Conservation (phyloP, 179 eudicot species). For the Spergularia azorica region DNA sequence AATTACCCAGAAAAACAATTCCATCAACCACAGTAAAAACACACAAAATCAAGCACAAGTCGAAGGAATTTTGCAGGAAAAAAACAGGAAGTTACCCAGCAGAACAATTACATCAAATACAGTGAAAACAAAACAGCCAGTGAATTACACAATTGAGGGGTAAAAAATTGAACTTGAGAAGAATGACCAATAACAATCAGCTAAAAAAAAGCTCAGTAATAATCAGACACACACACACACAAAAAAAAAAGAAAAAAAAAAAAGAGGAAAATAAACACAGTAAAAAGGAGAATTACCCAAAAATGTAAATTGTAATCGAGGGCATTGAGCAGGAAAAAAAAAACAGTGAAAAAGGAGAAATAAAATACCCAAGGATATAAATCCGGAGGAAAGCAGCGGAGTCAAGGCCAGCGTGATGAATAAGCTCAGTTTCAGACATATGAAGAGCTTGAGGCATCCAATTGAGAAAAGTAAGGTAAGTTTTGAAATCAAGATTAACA, state of each 20-base stretch:
- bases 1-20: neutral
- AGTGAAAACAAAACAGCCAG: neutral
- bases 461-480: slow-evolving; percentile 62
- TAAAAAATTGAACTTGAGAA: too few relatives aligned
- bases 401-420: slow-evolving; percentile 72
- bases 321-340: slow-evolving; percentile 11
- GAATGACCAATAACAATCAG: too few relatives aligned
- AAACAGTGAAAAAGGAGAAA: neutral
- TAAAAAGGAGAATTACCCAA: neutral
- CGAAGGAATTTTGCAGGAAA: neutral
- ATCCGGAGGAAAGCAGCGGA: slow-evolving; percentile 71
- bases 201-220: too few relatives aligned
- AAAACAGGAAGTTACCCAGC: neutral
- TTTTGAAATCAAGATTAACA: slow-evolving; percentile 55
- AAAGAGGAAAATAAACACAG: neutral
- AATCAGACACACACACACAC: neutral
- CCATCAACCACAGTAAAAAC: neutral
- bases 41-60: neutral
- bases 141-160: neutral
- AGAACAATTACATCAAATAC: neutral
- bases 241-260: too few relatives aligned
- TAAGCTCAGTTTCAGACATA: slow-evolving; percentile 52
- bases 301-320: neutral
- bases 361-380: slow-evolving; percentile 56
- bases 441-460: slow-evolving; percentile 77